Percentiles rank a stretch among this genome's conserved stretches.
Conservation (phyloP, 345 rosid species). For the Boechera divaricarpa region DNA sequence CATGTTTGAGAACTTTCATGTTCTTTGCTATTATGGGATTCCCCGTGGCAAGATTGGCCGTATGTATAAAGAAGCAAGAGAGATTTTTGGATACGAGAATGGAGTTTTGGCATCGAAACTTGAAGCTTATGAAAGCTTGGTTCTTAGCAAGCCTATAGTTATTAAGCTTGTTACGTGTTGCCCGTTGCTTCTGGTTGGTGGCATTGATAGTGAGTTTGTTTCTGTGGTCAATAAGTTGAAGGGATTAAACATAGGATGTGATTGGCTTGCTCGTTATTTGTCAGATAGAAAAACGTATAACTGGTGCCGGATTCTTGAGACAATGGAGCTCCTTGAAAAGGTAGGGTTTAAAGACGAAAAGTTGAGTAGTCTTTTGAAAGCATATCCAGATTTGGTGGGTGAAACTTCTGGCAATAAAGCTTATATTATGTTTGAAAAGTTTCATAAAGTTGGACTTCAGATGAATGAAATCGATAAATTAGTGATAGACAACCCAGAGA, state of each 20-base stretch:
- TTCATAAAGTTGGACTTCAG: constrained; percentile 61
- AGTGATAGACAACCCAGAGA: constrained; percentile 56
- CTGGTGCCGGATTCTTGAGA: constrained; percentile 66
- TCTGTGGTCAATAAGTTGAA: constrained; percentile 58
- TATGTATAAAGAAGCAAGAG: constrained; percentile 60
- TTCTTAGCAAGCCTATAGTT: constrained; percentile 53
- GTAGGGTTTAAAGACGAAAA: constrained; percentile 58
- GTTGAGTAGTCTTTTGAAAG: constrained; percentile 50
- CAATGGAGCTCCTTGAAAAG: constrained; percentile 61
- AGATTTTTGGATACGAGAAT: constrained; percentile 55
- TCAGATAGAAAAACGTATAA: constrained; percentile 55
- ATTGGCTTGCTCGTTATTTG: constrained; percentile 57
- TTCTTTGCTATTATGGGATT: constrained; percentile 66
- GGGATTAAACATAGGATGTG: constrained; percentile 52
- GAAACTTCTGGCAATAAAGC: constrained; percentile 68
- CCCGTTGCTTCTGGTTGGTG: constrained; percentile 66
- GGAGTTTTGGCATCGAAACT: constrained; percentile 62
- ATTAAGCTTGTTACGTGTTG: constrained; percentile 53
- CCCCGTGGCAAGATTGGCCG: constrained; percentile 64
- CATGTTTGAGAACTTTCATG: constrained; percentile 68
- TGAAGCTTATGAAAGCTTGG: constrained; percentile 64
- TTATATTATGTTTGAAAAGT: constrained; percentile 57
- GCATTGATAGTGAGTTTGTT: constrained; percentile 52
- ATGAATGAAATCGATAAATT: constrained; percentile 53
- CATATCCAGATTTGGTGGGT: constrained; percentile 58